Conservation (phyloP, 108 stramenopile genomes). For the Bacterosira constricta region DNA sequence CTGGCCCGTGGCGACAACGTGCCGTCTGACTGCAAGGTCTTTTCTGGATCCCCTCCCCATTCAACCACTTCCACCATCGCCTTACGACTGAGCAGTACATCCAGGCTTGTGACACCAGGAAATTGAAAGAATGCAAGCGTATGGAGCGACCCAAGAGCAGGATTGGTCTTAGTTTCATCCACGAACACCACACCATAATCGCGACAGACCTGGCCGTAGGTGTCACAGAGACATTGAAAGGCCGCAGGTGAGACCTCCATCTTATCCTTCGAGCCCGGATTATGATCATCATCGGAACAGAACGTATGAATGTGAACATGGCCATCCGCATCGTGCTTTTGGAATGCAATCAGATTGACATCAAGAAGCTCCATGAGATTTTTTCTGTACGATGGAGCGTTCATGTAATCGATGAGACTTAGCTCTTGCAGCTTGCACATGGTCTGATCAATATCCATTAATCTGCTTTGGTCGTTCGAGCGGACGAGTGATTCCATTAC, state of each 20-base stretch:
- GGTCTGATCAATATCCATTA: conserved; percentile 17
- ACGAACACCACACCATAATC: conserved; percentile 30
- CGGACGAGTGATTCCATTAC: conserved; percentile 34
- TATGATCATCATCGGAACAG: too few species aligned
- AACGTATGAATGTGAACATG: conserved; percentile 1
- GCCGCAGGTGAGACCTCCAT: conserved; percentile 14
- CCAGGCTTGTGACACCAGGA: not conserved
- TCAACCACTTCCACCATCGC: conserved; percentile 19
- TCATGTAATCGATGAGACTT: not conserved
- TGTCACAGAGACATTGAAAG: conserved; percentile 22
- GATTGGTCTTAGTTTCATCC: conserved; percentile 11
- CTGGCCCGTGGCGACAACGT: conserved; percentile 26
- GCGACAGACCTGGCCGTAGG: conserved; percentile 20
- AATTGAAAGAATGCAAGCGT: conserved; percentile 38
- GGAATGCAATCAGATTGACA: conserved; percentile 35
- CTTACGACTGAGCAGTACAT: conserved; percentile 35
- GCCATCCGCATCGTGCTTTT: conserved; percentile 2
- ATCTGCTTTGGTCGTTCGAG: conserved; percentile 9
- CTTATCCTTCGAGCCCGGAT: not conserved
- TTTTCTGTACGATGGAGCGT: too few species aligned
- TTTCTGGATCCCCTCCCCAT: conserved; percentile 47
- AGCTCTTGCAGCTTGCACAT: conserved; percentile 10
- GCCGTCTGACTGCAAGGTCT: conserved; percentile 10
- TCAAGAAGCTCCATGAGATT: conserved; percentile 8
- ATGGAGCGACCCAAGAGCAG: conserved; percentile 5